Evolutionary conservation across 106 monocot genomes (phyloP), one percentile per base, ranked within the genome.

Genomic region (Dendrobium catenatum): DNA sequence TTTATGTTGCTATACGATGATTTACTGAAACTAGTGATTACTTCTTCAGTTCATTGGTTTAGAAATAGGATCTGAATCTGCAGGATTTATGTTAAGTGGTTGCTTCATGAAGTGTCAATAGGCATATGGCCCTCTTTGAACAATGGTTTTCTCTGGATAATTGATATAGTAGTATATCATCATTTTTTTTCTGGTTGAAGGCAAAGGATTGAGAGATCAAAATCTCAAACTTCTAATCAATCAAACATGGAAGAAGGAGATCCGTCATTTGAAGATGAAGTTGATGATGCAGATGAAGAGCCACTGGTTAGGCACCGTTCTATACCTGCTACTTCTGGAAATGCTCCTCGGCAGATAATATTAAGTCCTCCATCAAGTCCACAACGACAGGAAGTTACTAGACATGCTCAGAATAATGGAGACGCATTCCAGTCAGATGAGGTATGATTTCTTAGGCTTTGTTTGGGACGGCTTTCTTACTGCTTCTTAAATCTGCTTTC

Each of bases 261-360:
- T 82, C 17, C 68, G n/a, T 85, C 73, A 68, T 20, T 86, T 68
- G 82, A 88, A 61, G 94, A 91, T 61, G 94, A 92, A 75, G 84
- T 24, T 85, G 95, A 90, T 79, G 94, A 97, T 85, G 75, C 80
- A n/a, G 92, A 88, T 37, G 89, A 89, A 72, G 79, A 89, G 47
- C 89, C 87, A 49, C 56, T 93, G 74, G 80, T 94, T 19, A 83
- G 83, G 33, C 83, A 85, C 22, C 85, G 78, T 40, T 85, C 94
- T 29, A 84, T 82, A 55, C 80, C 55, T 13, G 0, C 77, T 42
- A n/a, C 84, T 78, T 83, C 87, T 73, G 80, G 72, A 83, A 82
- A 78, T 81, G 73, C 13, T 79, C 83, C 76, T 77, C 75, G 85
- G 64, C 73, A 82, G 56, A 75, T 75, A 22, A 75, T 75, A 22